A percentile compares a stretch with the other conserved stretches of the same genome.
Conservation (phyloP, 352 stramenopile genomes). For the Phytophthora rubi region DNA sequence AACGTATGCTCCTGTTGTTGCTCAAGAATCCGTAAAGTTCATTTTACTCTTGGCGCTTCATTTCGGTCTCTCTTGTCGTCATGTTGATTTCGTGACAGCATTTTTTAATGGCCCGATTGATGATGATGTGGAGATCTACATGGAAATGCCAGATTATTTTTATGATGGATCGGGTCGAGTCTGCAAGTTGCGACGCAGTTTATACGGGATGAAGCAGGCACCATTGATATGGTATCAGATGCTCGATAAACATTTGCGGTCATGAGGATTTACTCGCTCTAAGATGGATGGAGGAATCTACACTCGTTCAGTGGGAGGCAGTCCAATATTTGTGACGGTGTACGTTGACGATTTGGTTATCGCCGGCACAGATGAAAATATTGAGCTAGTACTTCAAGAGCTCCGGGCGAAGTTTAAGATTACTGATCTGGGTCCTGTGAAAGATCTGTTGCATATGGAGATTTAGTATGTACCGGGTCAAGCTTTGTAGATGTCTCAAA, state of each 20-base stretch:
- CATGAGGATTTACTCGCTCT: not conserved
- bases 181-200: too few species aligned
- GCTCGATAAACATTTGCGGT: conserved; percentile 4
- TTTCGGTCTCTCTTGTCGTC: not conserved
- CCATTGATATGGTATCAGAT: conserved; percentile 14
- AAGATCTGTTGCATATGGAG: conserved; percentile 11
- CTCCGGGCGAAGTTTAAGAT: conserved; percentile 8
- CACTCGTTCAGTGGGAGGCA: conserved; percentile 6
- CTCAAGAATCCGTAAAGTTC: not conserved
- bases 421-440: conserved; percentile 13
- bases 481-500: conserved; percentile 9
- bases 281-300: conserved; percentile 19
- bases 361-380: conserved; percentile 4
- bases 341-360: conserved; percentile 19
- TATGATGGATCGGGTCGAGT: not conserved
- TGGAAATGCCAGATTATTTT: conserved; percentile 14
- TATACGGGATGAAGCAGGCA: not conserved
- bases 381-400: conserved; percentile 5
- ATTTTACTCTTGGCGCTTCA: not conserved
- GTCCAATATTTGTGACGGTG: conserved; percentile 7
- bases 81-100: too few species aligned
- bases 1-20: conserved; percentile 14
- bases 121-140: conserved; percentile 9
- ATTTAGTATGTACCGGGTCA: conserved; percentile 1
- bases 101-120: conserved; percentile 4